Conservation (phyloP, 2,329 filamentous ascomycete genomes). For the Alternaria gansuensis region DNA sequence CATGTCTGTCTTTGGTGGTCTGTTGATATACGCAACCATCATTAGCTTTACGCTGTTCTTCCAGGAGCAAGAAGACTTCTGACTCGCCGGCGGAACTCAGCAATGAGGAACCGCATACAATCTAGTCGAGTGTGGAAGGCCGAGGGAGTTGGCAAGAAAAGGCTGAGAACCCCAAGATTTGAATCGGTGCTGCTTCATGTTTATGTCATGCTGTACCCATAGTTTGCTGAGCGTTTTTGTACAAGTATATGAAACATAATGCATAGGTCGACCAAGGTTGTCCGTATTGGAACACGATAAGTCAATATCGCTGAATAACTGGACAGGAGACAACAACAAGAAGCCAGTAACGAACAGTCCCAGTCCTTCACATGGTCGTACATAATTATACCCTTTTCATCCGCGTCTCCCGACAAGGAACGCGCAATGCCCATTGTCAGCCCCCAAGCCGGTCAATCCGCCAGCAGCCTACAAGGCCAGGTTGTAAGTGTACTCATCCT, state of each 20-base stretch:
- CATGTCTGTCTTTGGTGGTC: conserved; percentile 92
- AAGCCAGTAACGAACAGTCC: background rate
- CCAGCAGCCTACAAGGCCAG: conserved; percentile 62
- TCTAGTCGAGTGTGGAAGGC: background rate
- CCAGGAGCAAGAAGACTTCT: conserved; percentile 97
- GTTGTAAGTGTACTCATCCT: conserved; percentile 76
- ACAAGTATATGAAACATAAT: conserved; percentile 31
- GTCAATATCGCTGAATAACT: conserved; percentile 1
- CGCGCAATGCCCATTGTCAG: background rate
- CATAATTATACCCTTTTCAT: conserved; percentile 9
- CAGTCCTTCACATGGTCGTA: conserved; percentile 13
- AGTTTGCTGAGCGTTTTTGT: conserved; percentile 41
- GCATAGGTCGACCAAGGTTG: conserved; percentile 7
- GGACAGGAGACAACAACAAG: conserved; percentile 3
- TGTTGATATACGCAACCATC: conserved; percentile 97
- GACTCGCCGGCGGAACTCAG: conserved; percentile 46
- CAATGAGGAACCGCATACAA: conserved; percentile 22
- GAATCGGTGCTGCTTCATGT: conserved; percentile 12
- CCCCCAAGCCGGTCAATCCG: rapidly evolving
- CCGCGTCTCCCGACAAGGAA: background rate
- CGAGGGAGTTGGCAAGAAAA: background rate
- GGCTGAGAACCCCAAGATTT: background rate
- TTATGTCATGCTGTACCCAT: conserved; percentile 22
- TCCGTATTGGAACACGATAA: background rate
- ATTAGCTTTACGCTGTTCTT: conserved; percentile 99